A percentile compares a stretch with the other conserved stretches of the same genome.
phyloP scores from a whole-genome alignment of 1,139 yeast genomes.

The Debaryomyces udenii region DNA sequence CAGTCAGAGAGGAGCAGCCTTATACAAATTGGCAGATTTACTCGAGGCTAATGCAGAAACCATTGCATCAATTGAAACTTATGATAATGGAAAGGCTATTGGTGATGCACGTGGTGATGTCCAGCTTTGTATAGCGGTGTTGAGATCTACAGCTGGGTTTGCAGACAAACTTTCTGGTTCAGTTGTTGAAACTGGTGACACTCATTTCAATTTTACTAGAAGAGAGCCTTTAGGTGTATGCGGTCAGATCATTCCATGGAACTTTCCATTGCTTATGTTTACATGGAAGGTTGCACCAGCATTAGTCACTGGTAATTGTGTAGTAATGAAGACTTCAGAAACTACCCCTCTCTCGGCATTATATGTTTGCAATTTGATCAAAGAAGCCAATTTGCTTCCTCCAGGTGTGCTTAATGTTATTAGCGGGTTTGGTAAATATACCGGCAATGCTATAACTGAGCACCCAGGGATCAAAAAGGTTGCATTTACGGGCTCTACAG shows the following conservation, averaged over 20 bases:
- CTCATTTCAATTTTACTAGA: slow-evolving; percentile 46
- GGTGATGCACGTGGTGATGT: slow-evolving; percentile 48
- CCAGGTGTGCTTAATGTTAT: slow-evolving; percentile 39
- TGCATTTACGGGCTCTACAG: slow-evolving; percentile 42
- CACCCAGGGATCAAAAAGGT: slow-evolving; percentile 37
- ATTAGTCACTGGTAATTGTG: slow-evolving; percentile 37
- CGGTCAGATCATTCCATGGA: slow-evolving; percentile 45
- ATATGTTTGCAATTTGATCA: slow-evolving; percentile 22
- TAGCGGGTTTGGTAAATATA: slow-evolving; percentile 34
- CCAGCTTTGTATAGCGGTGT: slow-evolving; percentile 49
- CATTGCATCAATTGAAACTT: slow-evolving; percentile 60
- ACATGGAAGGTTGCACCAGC: slow-evolving; percentile 42
- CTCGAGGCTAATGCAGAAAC: slow-evolving; percentile 54
- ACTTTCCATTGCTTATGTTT: slow-evolving; percentile 41
- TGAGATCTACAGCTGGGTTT: slow-evolving; percentile 71
- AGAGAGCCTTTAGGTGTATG: slow-evolving; percentile 37
- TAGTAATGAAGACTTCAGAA: slow-evolving; percentile 39
- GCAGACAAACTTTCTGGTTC: slow-evolving; percentile 70
- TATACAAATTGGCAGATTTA: slow-evolving; percentile 57
- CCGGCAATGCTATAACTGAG: slow-evolving; percentile 35
- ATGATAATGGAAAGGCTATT: slow-evolving; percentile 71
- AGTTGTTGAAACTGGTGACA: slow-evolving; percentile 54
- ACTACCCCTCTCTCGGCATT: slow-evolving; percentile 40
- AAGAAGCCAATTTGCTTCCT: slow-evolving; percentile 32
- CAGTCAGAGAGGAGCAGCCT: slow-evolving; percentile 47